Evolutionary conservation across 306 rosid genomes (phyloP).

Genomic region (Acacia confusa): DNA sequence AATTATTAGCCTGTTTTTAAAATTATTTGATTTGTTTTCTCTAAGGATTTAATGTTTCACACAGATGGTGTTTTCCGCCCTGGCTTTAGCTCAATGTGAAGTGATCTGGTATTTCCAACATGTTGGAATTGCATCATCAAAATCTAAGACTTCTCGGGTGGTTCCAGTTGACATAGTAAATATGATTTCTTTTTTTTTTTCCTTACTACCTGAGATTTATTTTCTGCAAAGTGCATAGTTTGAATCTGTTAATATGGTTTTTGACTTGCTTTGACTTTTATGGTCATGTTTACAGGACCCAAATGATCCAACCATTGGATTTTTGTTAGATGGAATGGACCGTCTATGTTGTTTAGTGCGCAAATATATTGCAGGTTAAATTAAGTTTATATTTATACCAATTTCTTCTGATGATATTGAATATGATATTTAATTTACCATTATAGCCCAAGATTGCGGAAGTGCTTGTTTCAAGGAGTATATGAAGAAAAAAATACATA

Average conservation of each 20-base stretch:
- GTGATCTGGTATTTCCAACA: conserved; percentile 96
- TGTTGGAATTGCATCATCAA: conserved; percentile 87
- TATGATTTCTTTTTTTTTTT: conserved; percentile 29
- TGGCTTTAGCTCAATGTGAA: conserved; percentile 98
- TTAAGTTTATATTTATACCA: conserved; percentile 17
- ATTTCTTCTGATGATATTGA: conserved; percentile 15
- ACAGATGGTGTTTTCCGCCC: conserved; percentile 98
- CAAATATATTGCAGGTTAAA: conserved; percentile 90
- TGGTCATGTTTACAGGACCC: conserved; percentile 69
- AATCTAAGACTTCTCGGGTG: conserved; percentile 71
- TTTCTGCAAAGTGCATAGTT: conserved; percentile 25
- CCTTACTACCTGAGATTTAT: conserved; percentile 7
- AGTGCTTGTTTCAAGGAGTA: conserved; percentile 20
- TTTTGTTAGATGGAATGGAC: conserved; percentile 94
- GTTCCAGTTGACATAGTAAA: conserved; percentile 85
- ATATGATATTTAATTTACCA: conserved; percentile 20
- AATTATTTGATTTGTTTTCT: neutral
- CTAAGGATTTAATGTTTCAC: conserved; percentile 37
- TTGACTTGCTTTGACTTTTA: conserved; percentile 34
- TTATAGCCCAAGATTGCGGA: conserved; percentile 22
- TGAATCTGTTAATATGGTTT: conserved; percentile 29
- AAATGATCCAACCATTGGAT: conserved; percentile 95
- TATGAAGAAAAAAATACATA: neutral
- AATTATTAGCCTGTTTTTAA: conserved; percentile 7
- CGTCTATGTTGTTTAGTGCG: conserved; percentile 92